These are phyloP conservation scores for Orbilia blumenaviensis DNA, from an alignment of 2,329 filamentous ascomycete genomes.

Conservation along the genomic window DNA sequence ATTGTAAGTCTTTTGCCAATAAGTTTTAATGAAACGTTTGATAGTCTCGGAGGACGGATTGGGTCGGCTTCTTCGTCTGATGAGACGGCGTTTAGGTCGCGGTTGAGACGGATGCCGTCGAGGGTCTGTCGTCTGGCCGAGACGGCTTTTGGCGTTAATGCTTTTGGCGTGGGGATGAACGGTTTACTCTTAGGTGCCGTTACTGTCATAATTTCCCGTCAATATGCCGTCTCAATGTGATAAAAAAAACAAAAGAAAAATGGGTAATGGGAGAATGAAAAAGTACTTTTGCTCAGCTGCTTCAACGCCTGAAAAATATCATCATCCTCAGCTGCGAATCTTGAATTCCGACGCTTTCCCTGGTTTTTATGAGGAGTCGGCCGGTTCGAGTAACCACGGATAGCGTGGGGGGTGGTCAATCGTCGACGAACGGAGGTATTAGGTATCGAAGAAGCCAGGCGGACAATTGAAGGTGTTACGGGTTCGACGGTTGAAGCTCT, in stretches of 20 bases:
- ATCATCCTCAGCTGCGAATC: constrained; percentile 46
- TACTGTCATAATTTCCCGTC: constrained; percentile 34
- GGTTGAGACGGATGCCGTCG: constrained; percentile 28
- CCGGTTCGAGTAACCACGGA: constrained; percentile 36
- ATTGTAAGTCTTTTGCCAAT: constrained; percentile 35
- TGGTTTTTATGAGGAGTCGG: constrained; percentile 48
- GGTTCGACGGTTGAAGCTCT: constrained; percentile 46
- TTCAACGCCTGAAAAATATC: constrained; percentile 45
- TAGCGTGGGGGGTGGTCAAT: constrained; percentile 40
- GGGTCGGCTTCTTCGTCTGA: constrained; percentile 18
- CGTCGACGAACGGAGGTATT: constrained; percentile 30
- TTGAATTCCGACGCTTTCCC: constrained; percentile 44
- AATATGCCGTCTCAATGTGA: no score
- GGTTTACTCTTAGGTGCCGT: constrained; percentile 42
- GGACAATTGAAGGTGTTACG: constrained; percentile 27
- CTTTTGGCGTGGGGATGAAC: constrained; percentile 44
- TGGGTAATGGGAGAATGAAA: neutral
- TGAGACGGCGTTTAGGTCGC: constrained; percentile 36
- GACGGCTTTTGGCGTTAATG: constrained; percentile 35
- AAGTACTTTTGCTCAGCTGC: constrained; percentile 45
- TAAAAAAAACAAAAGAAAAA: no score
- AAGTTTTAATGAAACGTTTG: constrained; percentile 29
- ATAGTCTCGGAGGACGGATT: constrained; percentile 16
- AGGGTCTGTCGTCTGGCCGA: constrained; percentile 32
- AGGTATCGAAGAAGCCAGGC: constrained; percentile 13